A percentile compares a stretch with the other conserved stretches of the same genome.
phyloP scores from a whole-genome alignment of 1,284 basidiomycete genomes.

The Cryptococcus sp. region DNA sequence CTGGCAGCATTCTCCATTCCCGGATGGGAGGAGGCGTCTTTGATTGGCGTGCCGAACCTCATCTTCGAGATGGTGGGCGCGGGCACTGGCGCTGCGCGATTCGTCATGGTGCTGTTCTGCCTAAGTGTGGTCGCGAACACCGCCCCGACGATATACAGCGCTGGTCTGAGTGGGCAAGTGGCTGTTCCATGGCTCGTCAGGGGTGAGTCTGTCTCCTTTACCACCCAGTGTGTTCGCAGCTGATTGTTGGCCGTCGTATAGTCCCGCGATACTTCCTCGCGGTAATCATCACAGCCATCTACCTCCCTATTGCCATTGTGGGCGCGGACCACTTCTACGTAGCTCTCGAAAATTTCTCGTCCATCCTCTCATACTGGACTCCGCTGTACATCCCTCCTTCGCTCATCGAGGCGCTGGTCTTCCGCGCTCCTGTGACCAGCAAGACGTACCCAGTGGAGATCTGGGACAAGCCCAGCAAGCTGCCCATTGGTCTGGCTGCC shows the following conservation, averaged over 20 bases:
- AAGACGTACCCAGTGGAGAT: constrained; percentile 43
- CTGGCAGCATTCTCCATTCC: constrained; percentile 63
- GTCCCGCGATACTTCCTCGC: constrained; percentile 88
- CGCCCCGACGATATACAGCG: constrained; percentile 77
- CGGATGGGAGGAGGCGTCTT: constrained; percentile 63
- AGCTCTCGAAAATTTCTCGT: constrained; percentile 48
- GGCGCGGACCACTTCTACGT: constrained; percentile 45
- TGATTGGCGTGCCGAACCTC: constrained; percentile 70
- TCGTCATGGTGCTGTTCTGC: constrained; percentile 67
- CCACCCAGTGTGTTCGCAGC: neutral
- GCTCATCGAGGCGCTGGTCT: constrained; percentile 47
- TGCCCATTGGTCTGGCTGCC: constrained; percentile 48
- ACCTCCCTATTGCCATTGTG: constrained; percentile 54
- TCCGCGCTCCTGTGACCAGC: constrained; percentile 43
- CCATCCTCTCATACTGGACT: constrained; percentile 52
- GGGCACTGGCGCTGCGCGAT: constrained; percentile 71
- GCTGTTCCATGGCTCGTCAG: constrained; percentile 62
- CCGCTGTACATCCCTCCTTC: constrained; percentile 50
- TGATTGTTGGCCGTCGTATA: constrained; percentile 12
- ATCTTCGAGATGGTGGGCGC: constrained; percentile 69
- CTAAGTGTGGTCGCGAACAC: constrained; percentile 78
- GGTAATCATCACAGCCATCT: constrained; percentile 72
- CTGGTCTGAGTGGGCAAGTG: constrained; percentile 78
- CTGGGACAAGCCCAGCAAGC: constrained; percentile 45
- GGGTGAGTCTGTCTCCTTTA: constrained; percentile 23